Percentiles rank a stretch among this genome's conserved stretches.
These are phyloP conservation scores for Cryptomeria japonica DNA, from an alignment of 75 land plant species.

Conservation along the genomic window DNA sequence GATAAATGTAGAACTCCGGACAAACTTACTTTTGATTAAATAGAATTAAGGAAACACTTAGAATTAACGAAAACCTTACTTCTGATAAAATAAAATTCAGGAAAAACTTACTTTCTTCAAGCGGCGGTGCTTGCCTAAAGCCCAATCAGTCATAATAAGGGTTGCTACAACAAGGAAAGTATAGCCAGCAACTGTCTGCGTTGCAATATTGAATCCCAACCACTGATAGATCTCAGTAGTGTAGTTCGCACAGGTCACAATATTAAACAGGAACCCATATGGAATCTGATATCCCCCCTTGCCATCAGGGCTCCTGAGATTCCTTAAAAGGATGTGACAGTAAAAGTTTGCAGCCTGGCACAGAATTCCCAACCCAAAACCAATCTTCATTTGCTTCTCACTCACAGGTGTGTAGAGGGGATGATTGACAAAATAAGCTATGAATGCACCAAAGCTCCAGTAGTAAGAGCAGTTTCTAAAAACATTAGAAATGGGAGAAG, in stretches of 20 bases:
- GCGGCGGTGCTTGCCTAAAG: constrained; percentile 89
- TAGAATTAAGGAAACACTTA: no score
- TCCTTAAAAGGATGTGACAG: constrained; percentile 79
- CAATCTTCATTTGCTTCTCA: constrained; percentile 86
- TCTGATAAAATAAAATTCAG: constrained; percentile 14
- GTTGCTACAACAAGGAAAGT: constrained; percentile 82
- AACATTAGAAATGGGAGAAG: constrained; percentile 87
- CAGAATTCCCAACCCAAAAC: constrained; percentile 77
- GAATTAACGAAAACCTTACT: constrained; percentile 44
- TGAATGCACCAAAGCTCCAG: constrained; percentile 84
- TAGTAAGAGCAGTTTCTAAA: constrained; percentile 91
- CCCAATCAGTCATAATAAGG: constrained; percentile 89
- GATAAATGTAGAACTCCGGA: no score
- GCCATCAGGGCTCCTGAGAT: constrained; percentile 69
- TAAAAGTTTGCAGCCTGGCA: constrained; percentile 82
- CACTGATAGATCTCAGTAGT: constrained; percentile 98
- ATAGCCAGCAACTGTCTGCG: constrained; percentile 93
- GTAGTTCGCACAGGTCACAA: constrained; percentile 97
- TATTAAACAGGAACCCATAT: constrained; percentile 81
- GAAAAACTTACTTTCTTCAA: constrained; percentile 66
- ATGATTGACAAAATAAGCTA: constrained; percentile 95
- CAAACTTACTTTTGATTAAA: constrained; percentile 45
- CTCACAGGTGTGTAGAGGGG: constrained; percentile 89
- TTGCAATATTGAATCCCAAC: constrained; percentile 94
- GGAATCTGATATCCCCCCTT: constrained; percentile 94